A percentile compares a stretch with the other conserved stretches of the same genome.
Conservation (phyloP, 2,329 filamentous ascomycete genomes). For the Diaporthe sp. region DNA sequence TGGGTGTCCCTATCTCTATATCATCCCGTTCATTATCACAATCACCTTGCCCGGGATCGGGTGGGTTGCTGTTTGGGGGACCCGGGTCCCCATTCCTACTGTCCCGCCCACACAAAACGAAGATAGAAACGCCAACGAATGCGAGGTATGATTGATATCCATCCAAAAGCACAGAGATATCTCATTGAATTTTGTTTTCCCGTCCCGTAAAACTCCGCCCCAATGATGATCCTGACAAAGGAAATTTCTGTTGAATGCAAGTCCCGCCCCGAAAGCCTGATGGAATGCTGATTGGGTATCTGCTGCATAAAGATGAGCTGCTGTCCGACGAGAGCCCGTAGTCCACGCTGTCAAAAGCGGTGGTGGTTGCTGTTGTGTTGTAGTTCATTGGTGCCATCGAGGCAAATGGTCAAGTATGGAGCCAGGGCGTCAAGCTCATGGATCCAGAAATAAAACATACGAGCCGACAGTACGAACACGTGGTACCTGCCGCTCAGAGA, state of each 20-base stretch:
- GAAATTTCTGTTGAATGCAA: slow-evolving; percentile 21
- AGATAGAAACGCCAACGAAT: slow-evolving; percentile 40
- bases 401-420: slow-evolving; percentile 1
- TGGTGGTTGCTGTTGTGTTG: slow-evolving; percentile 9
- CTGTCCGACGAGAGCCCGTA: slow-evolving; percentile 28
- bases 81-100: slow-evolving; percentile 21
- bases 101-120: slow-evolving; percentile 5
- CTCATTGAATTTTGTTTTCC: slow-evolving; percentile 37
- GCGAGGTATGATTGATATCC: slow-evolving; percentile 41
- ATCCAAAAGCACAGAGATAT: slow-evolving; percentile 35
- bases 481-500: slow-evolving; percentile 29
- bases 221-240: slow-evolving; percentile 37
- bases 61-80: not conserved
- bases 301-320: slow-evolving; percentile 39
- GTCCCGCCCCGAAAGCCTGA: slow-evolving; percentile 20
- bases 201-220: slow-evolving; percentile 35
- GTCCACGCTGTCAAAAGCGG: not conserved
- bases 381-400: slow-evolving; percentile 27
- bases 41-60: slow-evolving; percentile 10
- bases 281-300: slow-evolving; percentile 40
- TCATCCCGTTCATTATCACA: slow-evolving; percentile 35
- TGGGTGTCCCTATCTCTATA: slow-evolving; percentile 30
- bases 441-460: not conserved
- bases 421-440: slow-evolving; percentile 39
- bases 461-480: slow-evolving; percentile 30